These are phyloP conservation scores for Scleroderma bovista DNA, from an alignment of 768 basidiomycete genomes.

Conservation along the genomic window DNA sequence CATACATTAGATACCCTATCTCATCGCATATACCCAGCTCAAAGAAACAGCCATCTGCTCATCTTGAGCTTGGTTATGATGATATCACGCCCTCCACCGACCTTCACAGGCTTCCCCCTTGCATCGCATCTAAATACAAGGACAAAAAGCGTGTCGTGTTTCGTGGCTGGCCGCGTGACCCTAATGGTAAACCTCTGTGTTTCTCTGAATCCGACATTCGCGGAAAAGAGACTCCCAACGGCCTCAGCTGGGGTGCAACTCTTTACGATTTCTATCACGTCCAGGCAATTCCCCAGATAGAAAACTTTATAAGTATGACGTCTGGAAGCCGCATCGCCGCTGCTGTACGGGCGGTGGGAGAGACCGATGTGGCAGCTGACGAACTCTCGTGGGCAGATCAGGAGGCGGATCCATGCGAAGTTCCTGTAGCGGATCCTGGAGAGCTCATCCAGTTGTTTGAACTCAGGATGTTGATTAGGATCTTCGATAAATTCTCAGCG, in stretches of 20 bases:
- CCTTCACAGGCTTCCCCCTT: slow-evolving; percentile 5
- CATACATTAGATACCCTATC: too few relatives aligned
- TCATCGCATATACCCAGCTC: too few relatives aligned
- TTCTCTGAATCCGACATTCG: not conserved
- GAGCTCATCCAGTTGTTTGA: slow-evolving; percentile 11
- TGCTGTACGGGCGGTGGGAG: slow-evolving; percentile 9
- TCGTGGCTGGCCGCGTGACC: slow-evolving; percentile 22
- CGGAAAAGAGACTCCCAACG: slow-evolving; percentile 19
- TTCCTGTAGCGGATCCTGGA: slow-evolving; percentile 13
- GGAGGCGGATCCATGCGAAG: slow-evolving; percentile 18
- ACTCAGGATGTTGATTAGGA: not conserved
- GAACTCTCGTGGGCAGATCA: slow-evolving; percentile 19
- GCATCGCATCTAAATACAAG: slow-evolving; percentile 4
- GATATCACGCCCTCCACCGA: too few relatives aligned
- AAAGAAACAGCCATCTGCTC: too few relatives aligned
- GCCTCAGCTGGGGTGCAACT: slow-evolving; percentile 22
- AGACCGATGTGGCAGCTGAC: slow-evolving; percentile 7
- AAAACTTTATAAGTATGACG: not conserved
- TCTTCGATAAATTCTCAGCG: slow-evolving; percentile 1
- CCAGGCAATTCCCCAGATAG: not conserved
- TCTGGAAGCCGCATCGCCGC: slow-evolving; percentile 18
- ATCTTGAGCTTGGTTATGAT: too few relatives aligned
- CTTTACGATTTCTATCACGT: slow-evolving; percentile 22
- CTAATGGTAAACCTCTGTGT: slow-evolving; percentile 10
- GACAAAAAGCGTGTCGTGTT: slow-evolving; percentile 15